Base-by-base conservation (phyloP, 2,329 filamentous ascomycete genomes). In the Verticillium longisporum region DNA sequence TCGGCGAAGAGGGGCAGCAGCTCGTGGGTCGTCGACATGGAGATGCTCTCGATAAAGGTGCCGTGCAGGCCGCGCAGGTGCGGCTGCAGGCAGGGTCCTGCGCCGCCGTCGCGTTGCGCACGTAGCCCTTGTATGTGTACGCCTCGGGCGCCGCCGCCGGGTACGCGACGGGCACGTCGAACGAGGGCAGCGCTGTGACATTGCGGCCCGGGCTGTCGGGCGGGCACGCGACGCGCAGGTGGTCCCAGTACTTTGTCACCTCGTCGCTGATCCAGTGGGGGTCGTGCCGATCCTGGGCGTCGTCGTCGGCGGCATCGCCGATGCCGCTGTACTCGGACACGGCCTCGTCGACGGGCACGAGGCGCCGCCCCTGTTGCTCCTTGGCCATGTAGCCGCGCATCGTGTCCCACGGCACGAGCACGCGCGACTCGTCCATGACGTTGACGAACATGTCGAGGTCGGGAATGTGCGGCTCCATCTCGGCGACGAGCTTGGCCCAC, bases 1-100 rank as follows among this genome's bases (percentile, higher is more conserved):
- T 84, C 84, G 64, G 82, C 77, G 65, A 87, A 87, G 2, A 87
- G 73, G 0, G 84, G 84, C 13, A 86, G 71, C 13, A 86, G 75
- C 65, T 82, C 79, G 57, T 76, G 76, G 18, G 78, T 80, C 26
- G 78, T 79, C 14, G 78, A 72, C 60, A 83, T 75, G 56, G 75
- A 79, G 32, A 81, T 72, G 32, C 81, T 76, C 61, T 82, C 78
- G 67, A 81, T 76, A 18, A 87, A 77, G 57, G 84, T 80, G 32
- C 83, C 82, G 68, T 87, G 84, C 62, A 76, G 65, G 7, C 66
- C 70, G 18, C 74, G 72, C 21, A 78, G 66, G 62, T 77, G 74
- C 15, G 83, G 83, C 21, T 84, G 83, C 6, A 79, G 77, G 68
- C 83, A 86, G 1, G 73, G 67, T 87, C 82, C 18, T 77, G 77